Base-by-base conservation (phyloP, 2,329 filamentous ascomycete genomes). In the Fonsecaea multimorphosa region DNA sequence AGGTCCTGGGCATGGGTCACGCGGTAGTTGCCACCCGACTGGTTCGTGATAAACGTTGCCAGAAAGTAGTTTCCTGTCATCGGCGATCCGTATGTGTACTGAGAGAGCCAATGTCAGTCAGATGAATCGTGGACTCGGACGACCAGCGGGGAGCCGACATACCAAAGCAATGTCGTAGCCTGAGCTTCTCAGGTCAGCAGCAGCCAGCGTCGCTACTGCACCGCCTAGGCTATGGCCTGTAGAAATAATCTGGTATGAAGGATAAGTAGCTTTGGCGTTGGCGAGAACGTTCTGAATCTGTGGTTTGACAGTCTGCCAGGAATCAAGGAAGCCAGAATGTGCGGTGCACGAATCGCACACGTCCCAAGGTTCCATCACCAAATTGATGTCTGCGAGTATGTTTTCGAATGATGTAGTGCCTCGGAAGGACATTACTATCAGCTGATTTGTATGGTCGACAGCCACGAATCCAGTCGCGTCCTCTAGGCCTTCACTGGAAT, bases 221-320 rank as follows among this genome's bases (percentile, higher is more conserved):
- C 75, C 84, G 2, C 84, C 84, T 4, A 85, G 78, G 61, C 79
- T 82, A 70, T 86, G 84, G 0, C 84, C 84, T 0, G 81, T 83
- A 3, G 81, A 68, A 0, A 83, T 75, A 53, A 85, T 68, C 31
- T 74, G 76, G 72, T 79, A 84, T 24, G 66, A 72, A 0, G 82
- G 78, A 69, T 82, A 77, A 12, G 73, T 67, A 0, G 70, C 69
- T 1, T 72, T 72, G 0, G 79, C 78, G 8, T 70, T 69, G 8
- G 76, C 66, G 29, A 85, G 72, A 5, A 80, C 75, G 0, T 72
- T 65, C 5, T 80, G 71, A 1, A 85, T 74, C 1, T 72, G 71
- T 2, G 72, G 68, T 11, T 80, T 76, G 1, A 76, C 75, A 0
- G 71, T 60, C 16, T 71, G 59, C 83, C 83, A 86, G 29, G 81